Evolutionary conservation across 371 early-diverging fungal genomes (phyloP).

Genomic region (Phascolomyces articulosus): DNA sequence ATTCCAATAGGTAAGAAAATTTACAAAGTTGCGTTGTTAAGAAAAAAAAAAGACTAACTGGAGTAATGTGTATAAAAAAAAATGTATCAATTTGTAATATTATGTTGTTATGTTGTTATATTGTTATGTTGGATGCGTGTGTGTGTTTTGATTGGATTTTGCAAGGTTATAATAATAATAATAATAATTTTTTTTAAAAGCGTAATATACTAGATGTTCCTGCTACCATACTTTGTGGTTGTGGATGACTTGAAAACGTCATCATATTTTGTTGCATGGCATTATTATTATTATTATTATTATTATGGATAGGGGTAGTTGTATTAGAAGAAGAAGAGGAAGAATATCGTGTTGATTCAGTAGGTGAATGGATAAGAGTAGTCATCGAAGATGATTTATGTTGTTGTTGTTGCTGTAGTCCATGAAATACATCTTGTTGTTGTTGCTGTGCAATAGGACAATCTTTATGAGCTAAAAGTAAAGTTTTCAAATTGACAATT

Average conservation of each 20-base stretch:
- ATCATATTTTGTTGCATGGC: conserved; percentile 9
- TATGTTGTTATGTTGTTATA: no score
- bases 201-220: conserved; percentile 20
- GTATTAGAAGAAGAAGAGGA: not conserved
- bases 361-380: not conserved
- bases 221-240: conserved; percentile 18
- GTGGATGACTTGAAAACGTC: conserved; percentile 16
- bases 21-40: no score
- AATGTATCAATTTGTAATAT: no score
- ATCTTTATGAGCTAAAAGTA: conserved; percentile 77
- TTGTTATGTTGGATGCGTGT: no score
- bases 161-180: no score
- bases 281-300: not conserved
- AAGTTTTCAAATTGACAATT: conserved; percentile 73
- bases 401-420: conserved; percentile 1
- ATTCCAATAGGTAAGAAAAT: no score
- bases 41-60: no score
- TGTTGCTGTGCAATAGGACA: conserved; percentile 73
- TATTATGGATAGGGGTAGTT: not conserved
- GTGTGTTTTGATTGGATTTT: no score
- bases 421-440: conserved; percentile 34
- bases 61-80: no score
- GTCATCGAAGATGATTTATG: conserved; percentile 1
- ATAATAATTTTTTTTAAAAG: conserved; percentile 12
- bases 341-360: not conserved